phyloP scores from a whole-genome alignment of 192 early-diverging fungal species.

The Backusella westeae region DNA sequence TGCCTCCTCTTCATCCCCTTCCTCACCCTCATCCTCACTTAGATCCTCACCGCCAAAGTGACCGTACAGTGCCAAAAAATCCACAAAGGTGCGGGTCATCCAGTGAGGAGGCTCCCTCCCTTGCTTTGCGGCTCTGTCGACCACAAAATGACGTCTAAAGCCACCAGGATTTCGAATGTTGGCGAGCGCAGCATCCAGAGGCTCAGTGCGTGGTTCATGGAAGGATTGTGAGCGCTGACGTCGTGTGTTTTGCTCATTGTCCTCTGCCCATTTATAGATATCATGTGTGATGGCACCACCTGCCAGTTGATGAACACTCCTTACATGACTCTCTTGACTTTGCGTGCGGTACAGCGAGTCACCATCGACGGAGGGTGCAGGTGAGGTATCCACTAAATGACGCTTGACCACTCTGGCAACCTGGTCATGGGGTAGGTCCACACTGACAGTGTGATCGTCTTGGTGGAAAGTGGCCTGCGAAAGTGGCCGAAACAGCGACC shows the following conservation, averaged over 20 bases:
- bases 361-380: conserved; percentile 2
- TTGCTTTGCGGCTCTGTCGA: conserved; percentile 62
- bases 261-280: conserved; percentile 89
- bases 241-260: conserved; percentile 43
- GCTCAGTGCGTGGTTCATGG: conserved; percentile 44
- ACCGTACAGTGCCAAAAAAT: conserved; percentile 90
- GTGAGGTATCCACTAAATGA: conserved; percentile 31
- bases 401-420: conserved; percentile 35
- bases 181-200: conserved; percentile 34
- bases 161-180: conserved; percentile 78
- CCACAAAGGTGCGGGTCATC: conserved; percentile 89
- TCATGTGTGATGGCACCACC: conserved; percentile 82
- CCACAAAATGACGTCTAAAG: conserved; percentile 87
- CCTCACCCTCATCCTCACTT: conserved; percentile 70
- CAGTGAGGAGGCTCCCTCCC: conserved; percentile 74
- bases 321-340: neutral
- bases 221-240: conserved; percentile 52
- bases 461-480: conserved; percentile 9
- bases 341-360: neutral
- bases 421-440: conserved; percentile 30
- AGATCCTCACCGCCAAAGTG: conserved; percentile 93
- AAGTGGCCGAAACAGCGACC: conserved; percentile 16
- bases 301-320: conserved; percentile 43
- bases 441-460: conserved; percentile 27
- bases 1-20: conserved; percentile 24